Percentiles rank a stretch among this genome's conserved stretches.
Conservation (phyloP, 148 eudicot species). For the Amaranthus cruentus region DNA sequence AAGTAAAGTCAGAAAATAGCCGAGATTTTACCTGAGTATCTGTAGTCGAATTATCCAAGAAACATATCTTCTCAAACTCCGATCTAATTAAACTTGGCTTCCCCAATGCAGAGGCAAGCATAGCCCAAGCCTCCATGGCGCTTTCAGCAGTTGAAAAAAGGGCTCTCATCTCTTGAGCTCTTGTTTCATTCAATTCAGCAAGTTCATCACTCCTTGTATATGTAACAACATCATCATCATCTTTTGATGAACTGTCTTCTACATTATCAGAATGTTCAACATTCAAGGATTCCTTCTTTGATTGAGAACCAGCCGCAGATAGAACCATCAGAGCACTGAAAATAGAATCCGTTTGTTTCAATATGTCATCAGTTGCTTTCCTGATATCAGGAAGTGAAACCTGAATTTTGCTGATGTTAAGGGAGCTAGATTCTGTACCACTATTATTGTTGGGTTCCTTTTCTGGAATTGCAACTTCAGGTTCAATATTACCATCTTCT, state of each 20-base stretch:
- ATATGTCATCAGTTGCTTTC: conserved; percentile 76
- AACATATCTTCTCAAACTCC: conserved; percentile 91
- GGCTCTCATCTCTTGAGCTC: conserved; percentile 78
- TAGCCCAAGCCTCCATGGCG: conserved; percentile 99
- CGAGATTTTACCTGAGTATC: conserved; percentile 70
- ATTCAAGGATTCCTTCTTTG: conserved; percentile 42
- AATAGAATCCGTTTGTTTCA: conserved; percentile 85
- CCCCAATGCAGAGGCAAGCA: conserved; percentile 90
- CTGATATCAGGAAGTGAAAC: conserved; percentile 71
- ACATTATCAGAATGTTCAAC: conserved; percentile 31
- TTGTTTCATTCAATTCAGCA: conserved; percentile 50
- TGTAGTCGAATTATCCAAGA: conserved; percentile 80
- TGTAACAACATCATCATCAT: conserved; percentile 28
- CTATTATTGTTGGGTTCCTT: conserved; percentile 25
- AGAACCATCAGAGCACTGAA: conserved; percentile 83
- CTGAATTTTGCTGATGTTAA: conserved; percentile 30
- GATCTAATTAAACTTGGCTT: conserved; percentile 89
- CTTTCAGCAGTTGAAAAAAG: conserved; percentile 92
- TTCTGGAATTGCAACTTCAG: no score
- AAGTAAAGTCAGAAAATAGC: background rate
- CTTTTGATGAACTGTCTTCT: conserved; percentile 33
- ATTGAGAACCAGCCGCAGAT: conserved; percentile 63
- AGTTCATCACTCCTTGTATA: conserved; percentile 23
- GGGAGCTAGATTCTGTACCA: conserved; percentile 26
- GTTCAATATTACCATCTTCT: no score